Evolutionary conservation across 768 basidiomycete species (phyloP).

Genomic region (Porphyrellus cyaneotinctus): DNA sequence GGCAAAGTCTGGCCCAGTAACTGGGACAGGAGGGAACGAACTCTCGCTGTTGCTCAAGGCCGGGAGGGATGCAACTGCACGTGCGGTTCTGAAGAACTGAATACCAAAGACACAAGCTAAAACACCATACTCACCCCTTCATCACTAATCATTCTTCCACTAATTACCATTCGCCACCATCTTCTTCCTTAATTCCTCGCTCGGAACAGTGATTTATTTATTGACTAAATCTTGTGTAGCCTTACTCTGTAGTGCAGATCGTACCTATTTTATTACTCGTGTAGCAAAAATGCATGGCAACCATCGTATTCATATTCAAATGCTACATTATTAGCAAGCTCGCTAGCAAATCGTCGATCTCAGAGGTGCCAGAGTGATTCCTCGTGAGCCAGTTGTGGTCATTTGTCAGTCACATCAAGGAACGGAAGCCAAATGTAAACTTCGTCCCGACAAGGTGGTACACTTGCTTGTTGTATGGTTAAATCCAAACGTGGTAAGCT

Average conservation of each 20-base stretch:
- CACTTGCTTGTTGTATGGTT: too few species aligned
- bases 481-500: too few species aligned
- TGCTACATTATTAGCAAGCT: too few species aligned
- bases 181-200: too few species aligned
- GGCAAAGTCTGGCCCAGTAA: slow-evolving; percentile 48
- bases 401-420: too few species aligned
- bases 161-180: background rate
- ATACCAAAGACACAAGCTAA: background rate
- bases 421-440: too few species aligned
- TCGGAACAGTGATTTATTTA: slow-evolving; percentile 23
- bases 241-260: slow-evolving; percentile 15
- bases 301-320: background rate
- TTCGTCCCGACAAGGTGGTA: too few species aligned
- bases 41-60: slow-evolving; percentile 81
- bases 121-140: slow-evolving; percentile 8
- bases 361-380: too few species aligned
- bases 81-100: slow-evolving; percentile 47
- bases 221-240: slow-evolving; percentile 28
- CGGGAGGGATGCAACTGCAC: slow-evolving; percentile 80
- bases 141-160: slow-evolving; percentile 17
- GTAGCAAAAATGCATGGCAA: slow-evolving; percentile 14
- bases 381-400: too few species aligned
- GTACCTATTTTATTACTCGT: slow-evolving; percentile 14
- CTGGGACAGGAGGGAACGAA: slow-evolving; percentile 89
- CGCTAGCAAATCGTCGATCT: too few species aligned